phyloP scores from a whole-genome alignment of 805 yeast species.

The Candida oleophila region DNA sequence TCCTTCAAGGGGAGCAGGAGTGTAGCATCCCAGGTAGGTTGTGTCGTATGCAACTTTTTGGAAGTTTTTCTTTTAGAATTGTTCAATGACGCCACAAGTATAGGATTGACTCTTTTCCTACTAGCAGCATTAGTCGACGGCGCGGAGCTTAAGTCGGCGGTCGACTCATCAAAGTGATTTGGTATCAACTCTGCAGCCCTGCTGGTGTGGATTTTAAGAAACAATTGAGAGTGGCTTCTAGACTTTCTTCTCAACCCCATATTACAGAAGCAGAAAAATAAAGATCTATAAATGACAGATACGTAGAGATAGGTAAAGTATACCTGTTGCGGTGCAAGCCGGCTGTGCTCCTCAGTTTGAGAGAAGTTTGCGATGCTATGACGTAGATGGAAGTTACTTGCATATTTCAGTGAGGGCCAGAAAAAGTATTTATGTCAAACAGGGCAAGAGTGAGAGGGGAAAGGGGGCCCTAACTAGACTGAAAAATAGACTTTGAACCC shows the following conservation, averaged over 20 bases:
- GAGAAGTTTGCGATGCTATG: too few species aligned
- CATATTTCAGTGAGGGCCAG: too few species aligned
- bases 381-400: too few species aligned
- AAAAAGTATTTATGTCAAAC: too few species aligned
- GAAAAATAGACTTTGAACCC: too few species aligned
- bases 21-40: slow-evolving; percentile 42
- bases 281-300: too few species aligned
- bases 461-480: too few species aligned
- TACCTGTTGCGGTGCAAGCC: too few species aligned
- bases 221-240: slow-evolving; percentile 13
- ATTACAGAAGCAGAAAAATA: not conserved
- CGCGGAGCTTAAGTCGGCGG: not conserved
- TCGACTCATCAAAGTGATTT: not conserved
- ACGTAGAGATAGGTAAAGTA: too few species aligned
- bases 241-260: not conserved
- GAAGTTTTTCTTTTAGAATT: slow-evolving; percentile 25
- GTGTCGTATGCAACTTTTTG: slow-evolving; percentile 29
- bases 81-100: slow-evolving; percentile 36
- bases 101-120: slow-evolving; percentile 31
- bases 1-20: slow-evolving; percentile 29
- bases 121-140: slow-evolving; percentile 1
- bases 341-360: too few species aligned
- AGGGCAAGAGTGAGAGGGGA: too few species aligned
- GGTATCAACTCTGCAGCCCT: slow-evolving; percentile 40
- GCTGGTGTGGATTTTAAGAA: slow-evolving; percentile 32